These are phyloP conservation scores for Pseudoscleropodium purum DNA, from an alignment of 225 moss, liverwort and hornwort species.

Conservation along the genomic window DNA sequence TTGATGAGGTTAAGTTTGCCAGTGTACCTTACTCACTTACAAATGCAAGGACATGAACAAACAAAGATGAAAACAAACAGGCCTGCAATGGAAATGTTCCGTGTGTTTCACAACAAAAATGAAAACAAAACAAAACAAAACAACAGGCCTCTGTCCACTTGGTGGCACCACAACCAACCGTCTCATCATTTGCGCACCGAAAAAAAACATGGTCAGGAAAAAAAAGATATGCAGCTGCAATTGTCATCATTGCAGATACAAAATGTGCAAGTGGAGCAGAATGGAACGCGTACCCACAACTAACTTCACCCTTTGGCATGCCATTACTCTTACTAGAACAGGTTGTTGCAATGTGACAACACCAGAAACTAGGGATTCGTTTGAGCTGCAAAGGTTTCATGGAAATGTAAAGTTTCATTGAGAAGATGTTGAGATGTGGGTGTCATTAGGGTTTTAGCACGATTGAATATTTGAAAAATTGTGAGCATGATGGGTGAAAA, in stretches of 20 bases:
- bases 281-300: not conserved
- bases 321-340: not conserved
- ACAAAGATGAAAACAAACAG: not conserved
- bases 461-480: not conserved
- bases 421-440: not conserved
- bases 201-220: too few species aligned
- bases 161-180: not conserved
- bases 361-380: not conserved
- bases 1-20: not conserved
- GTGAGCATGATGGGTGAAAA: rapidly evolving
- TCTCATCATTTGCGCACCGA: not conserved
- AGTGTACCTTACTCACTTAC: not conserved
- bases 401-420: not conserved
- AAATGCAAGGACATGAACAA: not conserved
- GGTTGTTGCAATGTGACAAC: not conserved
- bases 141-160: not conserved
- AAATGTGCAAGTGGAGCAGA: not conserved
- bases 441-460: not conserved
- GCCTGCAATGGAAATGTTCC: not conserved
- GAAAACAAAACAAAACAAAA: too few species aligned
- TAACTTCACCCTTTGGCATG: not conserved
- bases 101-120: too few species aligned
- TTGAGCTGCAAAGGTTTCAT: not conserved
- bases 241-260: not conserved
- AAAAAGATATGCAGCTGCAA: not conserved